These are phyloP conservation scores for Sphaerobolus stellatus DNA, from an alignment of 1,284 basidiomycete species.

Conservation along the genomic window DNA sequence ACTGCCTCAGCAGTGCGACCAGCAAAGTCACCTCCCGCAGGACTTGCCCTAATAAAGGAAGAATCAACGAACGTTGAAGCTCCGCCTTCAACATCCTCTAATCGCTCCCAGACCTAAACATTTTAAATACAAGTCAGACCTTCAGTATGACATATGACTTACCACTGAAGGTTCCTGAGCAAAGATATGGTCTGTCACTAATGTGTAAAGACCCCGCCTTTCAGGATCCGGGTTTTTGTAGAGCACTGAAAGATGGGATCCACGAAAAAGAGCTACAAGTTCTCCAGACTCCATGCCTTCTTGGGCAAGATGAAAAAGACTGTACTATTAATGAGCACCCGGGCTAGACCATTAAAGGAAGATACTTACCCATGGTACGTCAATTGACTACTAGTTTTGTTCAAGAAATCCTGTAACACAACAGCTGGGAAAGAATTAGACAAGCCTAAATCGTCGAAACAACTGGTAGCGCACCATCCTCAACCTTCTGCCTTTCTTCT, in stretches of 20 bases:
- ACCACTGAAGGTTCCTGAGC: slow-evolving; percentile 68
- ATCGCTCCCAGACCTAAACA: slow-evolving; percentile 72
- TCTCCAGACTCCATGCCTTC: slow-evolving; percentile 48
- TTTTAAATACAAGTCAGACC: neutral
- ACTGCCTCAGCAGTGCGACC: slow-evolving; percentile 68
- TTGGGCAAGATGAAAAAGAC: slow-evolving; percentile 66
- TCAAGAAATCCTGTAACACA: slow-evolving; percentile 67
- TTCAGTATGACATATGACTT: neutral
- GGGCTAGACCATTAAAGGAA: slow-evolving; percentile 17
- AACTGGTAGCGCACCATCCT: slow-evolving; percentile 52
- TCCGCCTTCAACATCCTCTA: slow-evolving; percentile 84
- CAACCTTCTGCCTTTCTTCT: slow-evolving; percentile 58
- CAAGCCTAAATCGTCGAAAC: neutral
- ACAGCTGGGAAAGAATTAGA: slow-evolving; percentile 49
- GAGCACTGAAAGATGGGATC: slow-evolving; percentile 84
- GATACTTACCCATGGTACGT: slow-evolving; percentile 65
- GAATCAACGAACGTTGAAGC: slow-evolving; percentile 75
- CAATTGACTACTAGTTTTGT: slow-evolving; percentile 74
- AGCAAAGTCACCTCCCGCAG: slow-evolving; percentile 77
- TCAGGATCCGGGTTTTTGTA: slow-evolving; percentile 54
- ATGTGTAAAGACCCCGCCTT: slow-evolving; percentile 58
- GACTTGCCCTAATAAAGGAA: slow-evolving; percentile 58
- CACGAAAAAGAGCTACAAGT: slow-evolving; percentile 82
- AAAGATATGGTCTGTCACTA: slow-evolving; percentile 83
- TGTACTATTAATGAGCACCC: slow-evolving; percentile 24